Conservation (phyloP, 1,284 basidiomycete genomes). For the Ustanciosporium gigantosporum region DNA sequence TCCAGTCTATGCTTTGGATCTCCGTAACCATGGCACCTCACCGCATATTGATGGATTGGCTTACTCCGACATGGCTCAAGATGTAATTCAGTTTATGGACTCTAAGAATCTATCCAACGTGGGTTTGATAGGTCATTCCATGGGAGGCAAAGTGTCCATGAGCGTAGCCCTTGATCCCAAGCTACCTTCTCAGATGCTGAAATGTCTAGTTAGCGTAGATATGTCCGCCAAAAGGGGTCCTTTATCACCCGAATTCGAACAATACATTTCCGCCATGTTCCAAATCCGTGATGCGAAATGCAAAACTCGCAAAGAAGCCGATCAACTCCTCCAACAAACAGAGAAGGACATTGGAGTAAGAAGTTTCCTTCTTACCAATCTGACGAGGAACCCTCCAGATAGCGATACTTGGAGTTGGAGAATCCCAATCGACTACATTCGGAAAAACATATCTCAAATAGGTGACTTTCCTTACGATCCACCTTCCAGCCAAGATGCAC, state of each 20-base stretch:
- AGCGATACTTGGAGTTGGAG: conserved; percentile 67
- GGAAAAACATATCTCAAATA: conserved; percentile 69
- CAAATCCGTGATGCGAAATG: conserved; percentile 69
- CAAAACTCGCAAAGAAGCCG: conserved; percentile 70
- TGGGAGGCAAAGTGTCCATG: conserved; percentile 89
- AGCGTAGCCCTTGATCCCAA: conserved; percentile 70
- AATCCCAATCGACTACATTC: conserved; percentile 73
- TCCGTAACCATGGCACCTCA: conserved; percentile 80
- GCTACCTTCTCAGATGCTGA: conserved; percentile 63
- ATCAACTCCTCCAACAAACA: conserved; percentile 68
- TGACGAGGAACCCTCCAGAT: conserved; percentile 63
- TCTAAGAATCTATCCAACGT: conserved; percentile 65
- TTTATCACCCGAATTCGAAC: conserved; percentile 67
- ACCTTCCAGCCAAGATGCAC: conserved; percentile 31
- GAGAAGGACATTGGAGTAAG: conserved; percentile 72
- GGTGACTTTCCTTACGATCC: conserved; percentile 72
- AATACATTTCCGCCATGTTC: conserved; percentile 73
- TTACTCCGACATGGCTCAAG: conserved; percentile 72
- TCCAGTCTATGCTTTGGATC: conserved; percentile 77
- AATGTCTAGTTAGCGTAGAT: conserved; percentile 76
- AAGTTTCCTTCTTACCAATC: conserved; percentile 81
- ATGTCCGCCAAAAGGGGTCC: conserved; percentile 73
- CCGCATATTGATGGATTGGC: conserved; percentile 73
- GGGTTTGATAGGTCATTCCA: conserved; percentile 79
- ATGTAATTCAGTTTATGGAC: conserved; percentile 68